Percentiles rank a stretch among this genome's conserved stretches.
Evolutionary conservation across 768 basidiomycete species (phyloP).

Genomic region (Phylloporus scabripes): DNA sequence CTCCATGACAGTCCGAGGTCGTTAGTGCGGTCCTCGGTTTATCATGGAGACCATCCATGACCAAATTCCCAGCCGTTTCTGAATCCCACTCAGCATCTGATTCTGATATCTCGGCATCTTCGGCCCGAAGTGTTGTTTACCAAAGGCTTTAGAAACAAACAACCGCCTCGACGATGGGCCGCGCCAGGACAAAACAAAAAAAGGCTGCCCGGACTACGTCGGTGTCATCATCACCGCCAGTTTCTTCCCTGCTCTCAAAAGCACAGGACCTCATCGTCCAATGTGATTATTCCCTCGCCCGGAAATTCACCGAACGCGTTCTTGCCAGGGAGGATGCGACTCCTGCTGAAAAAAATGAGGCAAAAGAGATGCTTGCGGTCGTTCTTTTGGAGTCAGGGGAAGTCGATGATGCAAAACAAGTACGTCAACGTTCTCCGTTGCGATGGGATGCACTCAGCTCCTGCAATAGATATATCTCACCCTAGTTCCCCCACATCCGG

Average conservation of each 20-base stretch:
- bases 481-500: conserved; percentile 53
- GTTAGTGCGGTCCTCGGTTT: no score
- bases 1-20: background rate
- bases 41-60: no score
- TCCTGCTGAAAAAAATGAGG: conserved; percentile 51
- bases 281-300: conserved; percentile 80
- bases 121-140: background rate
- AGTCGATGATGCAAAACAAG: conserved; percentile 62
- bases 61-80: no score
- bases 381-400: conserved; percentile 76
- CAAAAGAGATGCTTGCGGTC: conserved; percentile 77
- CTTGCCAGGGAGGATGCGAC: conserved; percentile 48
- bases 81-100: no score
- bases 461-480: conserved; percentile 54
- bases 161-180: conserved; percentile 41
- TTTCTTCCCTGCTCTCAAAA: conserved; percentile 61
- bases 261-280: conserved; percentile 77
- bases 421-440: conserved; percentile 30
- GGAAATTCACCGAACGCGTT: conserved; percentile 63
- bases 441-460: background rate
- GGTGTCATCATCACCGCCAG: conserved; percentile 36
- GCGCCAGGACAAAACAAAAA: conserved; percentile 44
- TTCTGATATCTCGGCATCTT: no score
- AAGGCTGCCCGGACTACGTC: conserved; percentile 12
- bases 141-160: background rate